A percentile compares a stretch with the other conserved stretches of the same genome.
Conservation (phyloP, 1,139 yeast genomes). For the Magnusiomyces suaveolens region DNA sequence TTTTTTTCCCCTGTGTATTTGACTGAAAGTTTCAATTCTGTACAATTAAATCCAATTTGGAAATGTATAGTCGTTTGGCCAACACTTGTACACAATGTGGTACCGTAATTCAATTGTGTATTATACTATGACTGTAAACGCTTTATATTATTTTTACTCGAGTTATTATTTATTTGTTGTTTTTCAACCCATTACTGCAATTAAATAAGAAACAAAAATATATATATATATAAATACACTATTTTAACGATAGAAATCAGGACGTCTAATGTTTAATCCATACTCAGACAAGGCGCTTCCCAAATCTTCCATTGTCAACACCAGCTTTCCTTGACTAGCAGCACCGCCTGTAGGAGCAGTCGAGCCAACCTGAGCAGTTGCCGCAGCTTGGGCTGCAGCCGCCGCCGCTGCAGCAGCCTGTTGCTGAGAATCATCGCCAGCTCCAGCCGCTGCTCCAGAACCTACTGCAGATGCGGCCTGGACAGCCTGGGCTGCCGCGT, state of each 20-base stretch:
- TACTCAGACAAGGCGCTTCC: slow-evolving; percentile 84
- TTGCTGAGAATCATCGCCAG: slow-evolving; percentile 1
- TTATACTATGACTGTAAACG: too few species aligned
- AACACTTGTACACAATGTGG: too few species aligned
- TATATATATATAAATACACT: too few species aligned
- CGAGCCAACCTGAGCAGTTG: slow-evolving; percentile 16
- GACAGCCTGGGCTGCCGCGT: slow-evolving; percentile 24
- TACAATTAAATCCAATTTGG: too few species aligned
- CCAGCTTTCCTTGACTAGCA: slow-evolving; percentile 62
- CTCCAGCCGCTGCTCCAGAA: not conserved
- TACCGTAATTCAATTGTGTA: not conserved
- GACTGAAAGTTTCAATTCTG: too few species aligned
- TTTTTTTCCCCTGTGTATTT: too few species aligned
- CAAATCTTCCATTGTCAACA: slow-evolving; percentile 79
- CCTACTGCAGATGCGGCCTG: slow-evolving; percentile 9
- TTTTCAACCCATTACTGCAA: too few species aligned
- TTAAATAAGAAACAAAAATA: too few species aligned
- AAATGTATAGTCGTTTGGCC: too few species aligned
- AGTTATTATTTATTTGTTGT: too few species aligned
- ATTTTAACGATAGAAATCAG: slow-evolving; percentile 73
- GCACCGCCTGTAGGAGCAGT: slow-evolving; percentile 35
- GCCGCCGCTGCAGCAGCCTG: slow-evolving; percentile 8
- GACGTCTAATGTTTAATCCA: slow-evolving; percentile 82
- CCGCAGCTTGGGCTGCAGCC: slow-evolving; percentile 20
- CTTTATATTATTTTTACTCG: too few species aligned